Conservation (phyloP, 1,284 basidiomycete species). For the Mycena sp. region DNA sequence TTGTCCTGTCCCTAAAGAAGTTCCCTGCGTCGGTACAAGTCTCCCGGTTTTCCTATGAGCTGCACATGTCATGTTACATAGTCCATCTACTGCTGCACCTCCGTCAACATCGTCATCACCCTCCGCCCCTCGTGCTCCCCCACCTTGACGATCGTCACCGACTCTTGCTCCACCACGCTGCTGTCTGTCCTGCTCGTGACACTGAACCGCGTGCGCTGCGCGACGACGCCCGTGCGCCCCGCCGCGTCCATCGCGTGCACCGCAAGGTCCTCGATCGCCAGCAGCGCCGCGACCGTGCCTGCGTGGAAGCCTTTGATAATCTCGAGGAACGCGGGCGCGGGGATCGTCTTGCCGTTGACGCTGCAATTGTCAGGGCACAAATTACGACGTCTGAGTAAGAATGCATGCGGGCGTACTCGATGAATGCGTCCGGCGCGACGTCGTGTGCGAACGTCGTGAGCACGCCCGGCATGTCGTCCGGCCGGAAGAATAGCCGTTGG, state of each 20-base stretch:
- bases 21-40: too few relatives aligned
- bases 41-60: too few relatives aligned
- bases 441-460: constrained; percentile 17
- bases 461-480: constrained; percentile 1
- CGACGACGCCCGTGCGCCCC: constrained; percentile 12
- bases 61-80: too few relatives aligned
- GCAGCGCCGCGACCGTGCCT: neutral
- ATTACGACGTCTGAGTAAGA: neutral
- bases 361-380: neutral
- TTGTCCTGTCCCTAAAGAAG: too few relatives aligned
- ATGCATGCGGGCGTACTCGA: neutral
- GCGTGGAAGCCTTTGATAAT: constrained; percentile 11
- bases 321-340: constrained; percentile 9
- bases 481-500: constrained; percentile 13
- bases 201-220: constrained; percentile 6
- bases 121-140: constrained; percentile 14
- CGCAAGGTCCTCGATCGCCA: constrained; percentile 14
- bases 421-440: constrained; percentile 1
- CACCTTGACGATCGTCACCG: constrained; percentile 13
- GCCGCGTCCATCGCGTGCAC: constrained; percentile 1
- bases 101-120: constrained; percentile 2
- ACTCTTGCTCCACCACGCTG: neutral
- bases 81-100: too few relatives aligned
- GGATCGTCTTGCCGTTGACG: constrained; percentile 6
- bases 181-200: constrained; percentile 2